Conservation (phyloP, 139 green algal genomes). For the Chlamydomonas sp. region DNA sequence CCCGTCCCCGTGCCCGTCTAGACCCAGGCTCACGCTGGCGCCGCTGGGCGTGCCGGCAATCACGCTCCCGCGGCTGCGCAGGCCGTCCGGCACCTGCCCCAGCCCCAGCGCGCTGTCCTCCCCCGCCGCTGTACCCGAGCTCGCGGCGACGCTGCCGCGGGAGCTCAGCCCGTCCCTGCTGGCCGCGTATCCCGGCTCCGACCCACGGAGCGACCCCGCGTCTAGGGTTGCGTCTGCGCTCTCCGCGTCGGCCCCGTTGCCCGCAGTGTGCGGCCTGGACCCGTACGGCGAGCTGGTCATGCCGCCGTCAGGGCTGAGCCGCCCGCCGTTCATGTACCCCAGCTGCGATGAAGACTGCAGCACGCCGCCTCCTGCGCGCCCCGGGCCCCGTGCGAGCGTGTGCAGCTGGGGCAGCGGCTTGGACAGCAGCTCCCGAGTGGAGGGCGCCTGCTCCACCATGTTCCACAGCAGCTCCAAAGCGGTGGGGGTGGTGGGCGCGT, state of each 20-base stretch:
- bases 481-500: conserved; percentile 11
- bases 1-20: too few species aligned
- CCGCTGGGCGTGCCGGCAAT: too few species aligned
- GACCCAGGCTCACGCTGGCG: too few species aligned
- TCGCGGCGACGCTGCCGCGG: background rate
- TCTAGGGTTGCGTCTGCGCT: too few species aligned
- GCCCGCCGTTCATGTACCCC: background rate
- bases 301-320: background rate
- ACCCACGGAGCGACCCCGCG: background rate
- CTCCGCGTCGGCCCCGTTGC: too few species aligned
- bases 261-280: too few species aligned
- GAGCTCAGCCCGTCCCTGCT: background rate
- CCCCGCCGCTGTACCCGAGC: background rate
- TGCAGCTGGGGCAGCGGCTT: conserved; percentile 29
- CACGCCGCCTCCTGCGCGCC: background rate
- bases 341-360: background rate
- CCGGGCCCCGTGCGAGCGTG: conserved; percentile 1
- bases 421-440: background rate
- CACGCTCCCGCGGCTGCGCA: too few species aligned
- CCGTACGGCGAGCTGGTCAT: too few species aligned
- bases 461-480: conserved; percentile 56
- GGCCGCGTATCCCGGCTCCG: background rate
- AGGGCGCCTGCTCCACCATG: conserved; percentile 39
- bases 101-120: too few species aligned
- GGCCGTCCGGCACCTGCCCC: too few species aligned